Conservation (phyloP, 1,139 yeast species). For the Magnusiomyces paraingens region DNA sequence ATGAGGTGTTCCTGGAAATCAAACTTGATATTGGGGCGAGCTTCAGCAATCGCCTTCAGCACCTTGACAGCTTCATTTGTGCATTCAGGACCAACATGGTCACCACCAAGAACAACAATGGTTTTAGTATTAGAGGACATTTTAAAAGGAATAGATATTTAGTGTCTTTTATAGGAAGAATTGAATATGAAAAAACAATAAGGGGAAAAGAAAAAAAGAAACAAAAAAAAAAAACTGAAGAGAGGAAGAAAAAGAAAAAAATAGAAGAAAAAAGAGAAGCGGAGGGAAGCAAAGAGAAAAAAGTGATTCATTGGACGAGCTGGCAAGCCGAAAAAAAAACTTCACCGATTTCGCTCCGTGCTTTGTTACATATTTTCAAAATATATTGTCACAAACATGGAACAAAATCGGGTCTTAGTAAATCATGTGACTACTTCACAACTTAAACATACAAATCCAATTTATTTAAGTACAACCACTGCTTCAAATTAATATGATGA, state of each 20-base stretch:
- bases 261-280: background rate
- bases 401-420: too few relatives aligned
- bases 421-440: too few relatives aligned
- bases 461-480: too few relatives aligned
- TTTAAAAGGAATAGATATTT: background rate
- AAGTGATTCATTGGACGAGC: background rate
- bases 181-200: background rate
- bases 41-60: slow-evolving; percentile 64
- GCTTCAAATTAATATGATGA: too few relatives aligned
- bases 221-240: background rate
- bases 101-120: slow-evolving; percentile 88
- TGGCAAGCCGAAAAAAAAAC: background rate
- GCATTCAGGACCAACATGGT: slow-evolving; percentile 92
- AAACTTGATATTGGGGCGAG: slow-evolving; percentile 57
- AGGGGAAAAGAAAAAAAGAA: background rate
- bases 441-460: too few relatives aligned
- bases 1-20: slow-evolving; percentile 76
- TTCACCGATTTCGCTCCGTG: background rate
- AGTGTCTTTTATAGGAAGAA: background rate
- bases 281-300: background rate
- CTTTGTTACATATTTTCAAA: too few relatives aligned
- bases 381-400: too few relatives aligned
- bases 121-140: slow-evolving; percentile 40
- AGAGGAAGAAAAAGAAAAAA: background rate
- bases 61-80: slow-evolving; percentile 89